Evolutionary conservation across 1,284 basidiomycete genomes (phyloP).

Genomic region (Microbotryum violaceum): DNA sequence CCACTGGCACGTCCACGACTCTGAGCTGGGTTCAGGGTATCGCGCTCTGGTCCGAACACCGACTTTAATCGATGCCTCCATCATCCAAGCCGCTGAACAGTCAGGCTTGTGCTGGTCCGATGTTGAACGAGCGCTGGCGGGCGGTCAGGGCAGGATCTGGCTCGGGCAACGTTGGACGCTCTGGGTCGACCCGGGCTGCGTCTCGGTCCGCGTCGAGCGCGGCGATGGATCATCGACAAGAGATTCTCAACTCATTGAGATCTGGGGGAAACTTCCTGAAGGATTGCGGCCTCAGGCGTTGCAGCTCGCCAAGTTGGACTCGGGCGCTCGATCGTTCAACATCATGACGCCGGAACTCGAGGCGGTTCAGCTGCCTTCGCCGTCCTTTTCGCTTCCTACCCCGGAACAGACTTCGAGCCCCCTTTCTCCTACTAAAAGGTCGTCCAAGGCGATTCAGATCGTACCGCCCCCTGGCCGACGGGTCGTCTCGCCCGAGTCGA

Average conservation of each 20-base stretch:
- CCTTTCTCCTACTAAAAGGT: constrained; percentile 28
- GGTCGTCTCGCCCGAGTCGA: constrained; percentile 11
- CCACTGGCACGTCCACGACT: constrained; percentile 34
- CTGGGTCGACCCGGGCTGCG: constrained; percentile 38
- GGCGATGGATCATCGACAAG: constrained; percentile 12
- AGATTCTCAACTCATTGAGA: constrained; percentile 30
- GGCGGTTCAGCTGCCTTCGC: background rate
- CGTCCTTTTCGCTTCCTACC: constrained; percentile 2
- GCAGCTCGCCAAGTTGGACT: constrained; percentile 9
- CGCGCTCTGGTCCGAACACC: constrained; percentile 27
- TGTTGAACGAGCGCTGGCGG: constrained; percentile 5
- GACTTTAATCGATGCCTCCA: constrained; percentile 14
- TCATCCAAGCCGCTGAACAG: constrained; percentile 8
- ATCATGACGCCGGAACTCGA: constrained; percentile 10
- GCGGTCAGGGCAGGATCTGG: constrained; percentile 2
- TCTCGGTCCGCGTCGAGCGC: constrained; percentile 30
- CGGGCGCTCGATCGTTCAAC: constrained; percentile 15
- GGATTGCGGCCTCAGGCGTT: constrained; percentile 12
- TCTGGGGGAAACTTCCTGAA: constrained; percentile 32
- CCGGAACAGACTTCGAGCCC: background rate
- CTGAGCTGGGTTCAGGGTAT: constrained; percentile 35
- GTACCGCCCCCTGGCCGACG: constrained; percentile 20
- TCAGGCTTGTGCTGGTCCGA: background rate
- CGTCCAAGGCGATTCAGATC: constrained; percentile 28
- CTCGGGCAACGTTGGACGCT: constrained; percentile 34